A percentile compares a stretch with the other conserved stretches of the same genome.
Conservation (phyloP, 1,139 yeast genomes). For the Yamadazyma diospyri region DNA sequence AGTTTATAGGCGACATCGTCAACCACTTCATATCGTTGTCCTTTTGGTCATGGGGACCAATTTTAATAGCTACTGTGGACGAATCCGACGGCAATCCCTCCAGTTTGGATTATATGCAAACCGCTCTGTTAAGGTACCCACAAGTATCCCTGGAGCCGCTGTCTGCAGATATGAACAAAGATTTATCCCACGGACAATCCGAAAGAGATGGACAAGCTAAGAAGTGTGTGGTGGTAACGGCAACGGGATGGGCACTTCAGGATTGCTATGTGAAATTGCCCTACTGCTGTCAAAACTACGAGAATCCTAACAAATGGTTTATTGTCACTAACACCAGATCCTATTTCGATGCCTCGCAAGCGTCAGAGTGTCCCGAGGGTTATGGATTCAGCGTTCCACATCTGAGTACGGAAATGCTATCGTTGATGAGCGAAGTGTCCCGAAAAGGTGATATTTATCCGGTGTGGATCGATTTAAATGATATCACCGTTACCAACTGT, state of each 20-base stretch:
- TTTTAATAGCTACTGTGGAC: neutral
- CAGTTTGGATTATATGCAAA: neutral
- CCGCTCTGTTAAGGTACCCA: too few species aligned
- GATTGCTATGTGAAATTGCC: slow-evolving; percentile 58
- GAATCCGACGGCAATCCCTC: neutral
- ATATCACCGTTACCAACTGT: slow-evolving; percentile 68
- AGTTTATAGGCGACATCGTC: slow-evolving; percentile 16
- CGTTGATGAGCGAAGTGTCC: slow-evolving; percentile 24
- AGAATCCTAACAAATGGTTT: slow-evolving; percentile 46
- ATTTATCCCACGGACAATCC: neutral
- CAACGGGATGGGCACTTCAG: slow-evolving; percentile 53
- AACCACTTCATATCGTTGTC: slow-evolving; percentile 25
- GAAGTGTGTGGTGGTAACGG: slow-evolving; percentile 57
- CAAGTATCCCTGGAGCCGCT: too few species aligned
- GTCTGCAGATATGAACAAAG: slow-evolving; percentile 3
- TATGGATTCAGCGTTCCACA: slow-evolving; percentile 57
- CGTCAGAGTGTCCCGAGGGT: slow-evolving; percentile 46
- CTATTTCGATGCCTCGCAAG: slow-evolving; percentile 51
- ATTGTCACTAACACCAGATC: slow-evolving; percentile 30
- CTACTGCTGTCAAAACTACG: slow-evolving; percentile 53
- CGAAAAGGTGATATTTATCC: slow-evolving; percentile 22
- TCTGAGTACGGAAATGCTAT: slow-evolving; percentile 36
- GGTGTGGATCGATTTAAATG: slow-evolving; percentile 84
- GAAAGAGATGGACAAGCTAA: slow-evolving; percentile 8
- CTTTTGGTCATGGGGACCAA: slow-evolving; percentile 64